Conservation (phyloP, 208 protist species). For the Paratrypanosoma confusum region DNA sequence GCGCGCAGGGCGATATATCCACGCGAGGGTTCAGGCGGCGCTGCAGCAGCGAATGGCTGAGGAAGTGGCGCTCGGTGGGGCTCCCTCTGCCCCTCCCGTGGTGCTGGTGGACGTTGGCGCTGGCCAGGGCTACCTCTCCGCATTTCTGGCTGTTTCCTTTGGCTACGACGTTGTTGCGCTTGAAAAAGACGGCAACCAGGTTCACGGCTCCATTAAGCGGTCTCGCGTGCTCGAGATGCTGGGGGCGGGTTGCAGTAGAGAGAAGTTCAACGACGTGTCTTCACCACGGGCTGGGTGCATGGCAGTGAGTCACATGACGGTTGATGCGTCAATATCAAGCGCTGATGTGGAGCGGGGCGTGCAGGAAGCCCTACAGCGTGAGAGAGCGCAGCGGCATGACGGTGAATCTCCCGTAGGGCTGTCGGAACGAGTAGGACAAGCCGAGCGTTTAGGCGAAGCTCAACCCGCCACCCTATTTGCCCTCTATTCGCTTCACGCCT, state of each 20-base stretch:
- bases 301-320: neutral
- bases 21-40: neutral
- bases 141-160: neutral
- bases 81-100: neutral
- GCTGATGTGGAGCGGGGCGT: neutral
- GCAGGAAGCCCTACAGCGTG: neutral
- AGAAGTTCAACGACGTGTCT: neutral
- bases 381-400: neutral
- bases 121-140: neutral
- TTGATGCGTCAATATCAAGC: neutral
- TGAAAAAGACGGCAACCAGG: neutral
- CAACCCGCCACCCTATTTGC: neutral
- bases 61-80: neutral
- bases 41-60: neutral
- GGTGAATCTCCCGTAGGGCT: neutral
- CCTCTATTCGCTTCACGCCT: neutral
- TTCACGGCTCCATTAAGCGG: neutral
- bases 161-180: neutral
- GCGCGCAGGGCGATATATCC: neutral
- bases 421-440: neutral
- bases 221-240: neutral
- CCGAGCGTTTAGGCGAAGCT: neutral
- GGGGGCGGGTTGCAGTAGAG: neutral
- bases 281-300: neutral
- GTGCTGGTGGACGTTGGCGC: neutral